Evolutionary conservation across 768 basidiomycete species (phyloP).

Genomic region (Leccinum disarticulatum): DNA sequence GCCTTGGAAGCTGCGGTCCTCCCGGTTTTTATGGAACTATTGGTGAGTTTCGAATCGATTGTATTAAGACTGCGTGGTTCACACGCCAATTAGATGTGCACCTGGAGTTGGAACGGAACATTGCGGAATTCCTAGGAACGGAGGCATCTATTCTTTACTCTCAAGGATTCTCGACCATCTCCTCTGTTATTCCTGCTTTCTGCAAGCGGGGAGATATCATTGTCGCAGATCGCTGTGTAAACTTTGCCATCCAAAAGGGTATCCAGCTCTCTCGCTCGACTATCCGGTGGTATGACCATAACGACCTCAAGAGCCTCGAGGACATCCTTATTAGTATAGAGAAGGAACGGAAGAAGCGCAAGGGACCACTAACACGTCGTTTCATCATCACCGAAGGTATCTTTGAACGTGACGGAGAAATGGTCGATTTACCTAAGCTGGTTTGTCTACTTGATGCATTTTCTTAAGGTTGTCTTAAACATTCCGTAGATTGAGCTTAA

Average conservation of each 20-base stretch:
- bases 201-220: slow-evolving; percentile 97
- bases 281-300: slow-evolving; percentile 95
- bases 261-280: slow-evolving; percentile 91
- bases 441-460: slow-evolving; percentile 48
- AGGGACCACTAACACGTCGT: slow-evolving; percentile 76
- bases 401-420: slow-evolving; percentile 91
- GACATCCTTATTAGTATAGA: slow-evolving; percentile 80
- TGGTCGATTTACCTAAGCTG: slow-evolving; percentile 89
- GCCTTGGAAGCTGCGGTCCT: slow-evolving; percentile 93
- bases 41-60: slow-evolving; percentile 51
- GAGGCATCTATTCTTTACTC: slow-evolving; percentile 91
- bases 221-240: slow-evolving; percentile 96
- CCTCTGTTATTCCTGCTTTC: slow-evolving; percentile 95
- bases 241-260: slow-evolving; percentile 94
- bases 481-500: slow-evolving; percentile 84
- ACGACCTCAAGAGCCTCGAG: slow-evolving; percentile 88
- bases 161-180: slow-evolving; percentile 88
- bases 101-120: slow-evolving; percentile 81
- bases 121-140: slow-evolving; percentile 87
- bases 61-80: background rate
- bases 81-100: slow-evolving; percentile 71
- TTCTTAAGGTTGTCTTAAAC: background rate
- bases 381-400: slow-evolving; percentile 98
- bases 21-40: slow-evolving; percentile 96
- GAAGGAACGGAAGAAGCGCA: slow-evolving; percentile 86